Conservation (phyloP, 306 rosid species). For the Cajanus cajan region DNA sequence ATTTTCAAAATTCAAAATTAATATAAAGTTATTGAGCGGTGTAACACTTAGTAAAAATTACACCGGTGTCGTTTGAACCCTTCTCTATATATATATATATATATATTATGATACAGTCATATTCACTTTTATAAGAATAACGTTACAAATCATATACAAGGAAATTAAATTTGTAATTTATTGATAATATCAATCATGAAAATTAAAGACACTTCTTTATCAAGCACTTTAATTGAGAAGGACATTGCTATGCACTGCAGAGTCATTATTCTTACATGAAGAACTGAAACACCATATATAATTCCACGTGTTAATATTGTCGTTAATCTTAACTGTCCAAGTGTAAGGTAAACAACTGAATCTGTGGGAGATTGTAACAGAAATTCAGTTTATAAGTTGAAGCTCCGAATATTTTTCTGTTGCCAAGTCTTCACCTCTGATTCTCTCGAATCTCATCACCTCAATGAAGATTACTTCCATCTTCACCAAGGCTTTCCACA, state of each 20-base stretch:
- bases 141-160: neutral
- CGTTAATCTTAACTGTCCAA: neutral
- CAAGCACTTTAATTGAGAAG: neutral
- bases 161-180: too few species aligned
- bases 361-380: neutral
- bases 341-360: neutral
- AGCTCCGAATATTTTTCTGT: neutral
- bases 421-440: neutral
- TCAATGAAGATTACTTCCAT: slow-evolving; percentile 54
- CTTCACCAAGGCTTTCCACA: slow-evolving; percentile 48
- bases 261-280: neutral
- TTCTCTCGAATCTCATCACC: neutral
- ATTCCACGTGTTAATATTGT: slow-evolving; percentile 9
- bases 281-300: neutral
- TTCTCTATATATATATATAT: too few species aligned
- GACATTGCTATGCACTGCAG: neutral
- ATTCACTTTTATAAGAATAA: too few species aligned
- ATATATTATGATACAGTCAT: too few species aligned
- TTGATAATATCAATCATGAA: too few species aligned
- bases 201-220: too few species aligned
- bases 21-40: too few species aligned
- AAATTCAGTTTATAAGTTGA: neutral
- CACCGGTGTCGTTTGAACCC: too few species aligned
- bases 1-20: too few species aligned
- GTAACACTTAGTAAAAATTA: too few species aligned